Evolutionary conservation across 2,329 filamentous ascomycete genomes (phyloP).

Genomic region (Trichoderma polysporum): DNA sequence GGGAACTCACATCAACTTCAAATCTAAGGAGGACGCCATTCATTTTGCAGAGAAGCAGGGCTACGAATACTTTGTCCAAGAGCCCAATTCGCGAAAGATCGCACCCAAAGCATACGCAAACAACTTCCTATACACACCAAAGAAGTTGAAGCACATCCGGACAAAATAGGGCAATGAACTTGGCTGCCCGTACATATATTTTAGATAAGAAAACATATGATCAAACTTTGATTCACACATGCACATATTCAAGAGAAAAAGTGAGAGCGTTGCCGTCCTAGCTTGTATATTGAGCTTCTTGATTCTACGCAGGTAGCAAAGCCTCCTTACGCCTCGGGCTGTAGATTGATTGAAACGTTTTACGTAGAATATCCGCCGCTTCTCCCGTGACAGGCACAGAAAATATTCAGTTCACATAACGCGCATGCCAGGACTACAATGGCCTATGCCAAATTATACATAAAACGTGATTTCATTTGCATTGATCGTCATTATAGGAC

Average conservation of each 20-base stretch:
- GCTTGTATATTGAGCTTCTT: not conserved
- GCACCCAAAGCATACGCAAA: slow-evolving; percentile 93
- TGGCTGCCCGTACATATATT: not conserved
- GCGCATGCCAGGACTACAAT: not conserved
- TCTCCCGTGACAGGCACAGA: not conserved
- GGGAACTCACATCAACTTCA: slow-evolving; percentile 87
- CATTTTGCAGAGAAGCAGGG: slow-evolving; percentile 97
- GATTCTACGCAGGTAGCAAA: not conserved
- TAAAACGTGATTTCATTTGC: not conserved
- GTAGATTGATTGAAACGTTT: not conserved
- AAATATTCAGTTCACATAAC: not conserved
- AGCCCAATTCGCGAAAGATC: slow-evolving; percentile 85
- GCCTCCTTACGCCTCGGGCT: not conserved
- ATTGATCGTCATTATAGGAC: slow-evolving; percentile 2
- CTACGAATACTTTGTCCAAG: slow-evolving; percentile 98
- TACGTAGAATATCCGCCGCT: not conserved
- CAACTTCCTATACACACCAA: slow-evolving; percentile 84
- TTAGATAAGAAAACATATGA: not conserved
- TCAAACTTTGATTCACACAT: not conserved
- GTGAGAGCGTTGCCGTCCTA: not conserved
- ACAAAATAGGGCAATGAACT: slow-evolving; percentile 60
- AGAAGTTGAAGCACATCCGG: slow-evolving; percentile 83
- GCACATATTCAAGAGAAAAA: not conserved
- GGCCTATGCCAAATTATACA: not conserved
- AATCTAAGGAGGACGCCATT: slow-evolving; percentile 91